phyloP scores from a whole-genome alignment of 2,329 filamentous ascomycete genomes.

The Nigrograna mackinnonii region DNA sequence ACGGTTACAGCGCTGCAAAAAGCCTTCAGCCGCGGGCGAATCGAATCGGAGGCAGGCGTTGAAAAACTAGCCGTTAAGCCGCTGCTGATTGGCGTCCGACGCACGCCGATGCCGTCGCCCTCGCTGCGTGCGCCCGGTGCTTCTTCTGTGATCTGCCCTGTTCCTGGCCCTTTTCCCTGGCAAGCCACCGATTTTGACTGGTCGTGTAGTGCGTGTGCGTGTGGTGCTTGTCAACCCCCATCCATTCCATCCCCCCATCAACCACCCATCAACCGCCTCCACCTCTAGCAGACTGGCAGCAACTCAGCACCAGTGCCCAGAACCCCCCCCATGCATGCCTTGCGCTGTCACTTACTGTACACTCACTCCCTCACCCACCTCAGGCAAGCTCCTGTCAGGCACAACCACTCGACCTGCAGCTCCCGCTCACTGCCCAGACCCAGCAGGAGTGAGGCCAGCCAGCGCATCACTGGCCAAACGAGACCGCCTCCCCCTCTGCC shows the following conservation, averaged over 20 bases:
- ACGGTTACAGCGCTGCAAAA: too few relatives aligned
- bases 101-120: constrained; percentile 13
- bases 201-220: too few relatives aligned
- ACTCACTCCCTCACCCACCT: neutral
- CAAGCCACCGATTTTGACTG: constrained; percentile 1
- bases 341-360: too few relatives aligned
- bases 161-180: constrained; percentile 13
- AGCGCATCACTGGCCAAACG: constrained; percentile 23
- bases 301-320: too few relatives aligned
- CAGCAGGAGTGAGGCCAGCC: constrained; percentile 30
- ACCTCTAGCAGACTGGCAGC: too few relatives aligned
- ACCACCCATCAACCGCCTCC: too few relatives aligned
- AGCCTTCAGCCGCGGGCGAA: too few relatives aligned
- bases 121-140: too few relatives aligned
- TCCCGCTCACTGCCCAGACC: neutral
- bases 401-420: constrained; percentile 6
- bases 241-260: too few relatives aligned
- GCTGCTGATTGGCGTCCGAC: constrained; percentile 29
- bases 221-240: too few relatives aligned
- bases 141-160: constrained; percentile 13
- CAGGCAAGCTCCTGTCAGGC: constrained; percentile 14
- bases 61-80: constrained; percentile 23
- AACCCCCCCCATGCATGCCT: too few relatives aligned
- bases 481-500: too few relatives aligned
- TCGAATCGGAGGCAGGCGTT: constrained; percentile 27